These are phyloP conservation scores for Cnidoscolus chayamansa DNA, from an alignment of 441 rosid species.

Conservation along the genomic window DNA sequence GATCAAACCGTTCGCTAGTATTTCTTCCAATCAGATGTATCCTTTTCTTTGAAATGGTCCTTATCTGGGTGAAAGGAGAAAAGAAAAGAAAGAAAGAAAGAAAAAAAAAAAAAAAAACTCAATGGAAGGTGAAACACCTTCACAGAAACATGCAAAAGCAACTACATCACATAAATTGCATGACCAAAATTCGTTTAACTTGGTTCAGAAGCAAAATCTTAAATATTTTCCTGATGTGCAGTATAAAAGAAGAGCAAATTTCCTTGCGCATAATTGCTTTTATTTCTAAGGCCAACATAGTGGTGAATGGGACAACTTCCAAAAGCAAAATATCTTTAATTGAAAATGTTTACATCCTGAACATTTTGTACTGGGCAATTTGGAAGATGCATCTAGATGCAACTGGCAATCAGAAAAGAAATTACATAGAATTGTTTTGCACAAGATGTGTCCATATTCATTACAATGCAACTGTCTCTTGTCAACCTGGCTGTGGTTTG, in stretches of 20 bases:
- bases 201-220: not conserved
- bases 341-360: not conserved
- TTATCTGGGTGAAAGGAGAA: slow-evolving; percentile 31
- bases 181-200: not conserved
- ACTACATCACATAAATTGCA: not conserved
- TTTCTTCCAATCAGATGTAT: slow-evolving; percentile 59
- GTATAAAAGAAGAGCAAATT: not conserved
- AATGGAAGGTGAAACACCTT: slow-evolving; percentile 8
- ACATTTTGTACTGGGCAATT: not conserved
- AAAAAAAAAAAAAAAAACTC: slow-evolving; percentile 28
- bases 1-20: slow-evolving; percentile 48
- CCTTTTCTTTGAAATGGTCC: slow-evolving; percentile 44
- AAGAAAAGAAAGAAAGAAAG: no score
- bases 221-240: not conserved
- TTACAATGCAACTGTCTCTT: not conserved
- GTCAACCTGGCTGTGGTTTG: not conserved
- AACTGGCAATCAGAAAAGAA: not conserved
- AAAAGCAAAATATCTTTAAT: not conserved
- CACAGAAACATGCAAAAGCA: not conserved
- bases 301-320: not conserved
- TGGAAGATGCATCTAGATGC: not conserved
- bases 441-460: not conserved
- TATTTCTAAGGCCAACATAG: not conserved
- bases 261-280: not conserved
- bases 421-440: not conserved